Evolutionary conservation across 129 eudicot genomes (phyloP), one percentile per base, ranked within the genome.

Genomic region (Centella asiatica): DNA sequence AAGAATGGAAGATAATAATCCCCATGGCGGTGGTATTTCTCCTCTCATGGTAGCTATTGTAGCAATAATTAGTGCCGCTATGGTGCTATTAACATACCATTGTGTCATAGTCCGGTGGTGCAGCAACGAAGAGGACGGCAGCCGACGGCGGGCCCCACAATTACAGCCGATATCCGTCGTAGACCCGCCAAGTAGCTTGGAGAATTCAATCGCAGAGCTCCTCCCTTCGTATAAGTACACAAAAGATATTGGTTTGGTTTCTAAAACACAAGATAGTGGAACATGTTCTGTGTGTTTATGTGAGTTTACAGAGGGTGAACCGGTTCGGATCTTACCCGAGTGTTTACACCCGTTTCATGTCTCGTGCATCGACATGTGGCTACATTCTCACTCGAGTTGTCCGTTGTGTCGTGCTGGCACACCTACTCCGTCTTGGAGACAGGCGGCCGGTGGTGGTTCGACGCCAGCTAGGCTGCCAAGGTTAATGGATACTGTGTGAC

Each of bases 281-380:
- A 61, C 44, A 51, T 82, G 88, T 46, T 69, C 77, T 22, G 73
- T 82, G 45, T 82, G 84, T 61, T 78, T 78, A 66, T 68, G 79
- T 29, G 88, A 78, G 12, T 82, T 82, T 32, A 9, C 20, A 7
- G 62, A 57, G 18, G 62, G 62, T 0, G 62, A 57, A 19, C 8
- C 22, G 62, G 62, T 57, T 10, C 62, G 44, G 27, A 44, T 57
- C 26, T 65, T 72, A 42, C 85, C 85, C 1, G 85, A 72, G 15
- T 80, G 85, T 39, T 37, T 60, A 71, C 82, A 80, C 48, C 47
- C 79, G 22, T 80, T 72, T 69, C 85, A 80, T 32, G 81, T 73
- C 7, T 55, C 65, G 5, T 80, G 85, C 37, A 80, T 76, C 23
- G 81, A 80, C 53, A 80, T 65, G 79, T 80, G 85, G 85, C 61